A percentile compares a stretch with the other conserved stretches of the same genome.
phyloP scores from a whole-genome alignment of 1,284 basidiomycete species.

The Entoloma clypeatum region DNA sequence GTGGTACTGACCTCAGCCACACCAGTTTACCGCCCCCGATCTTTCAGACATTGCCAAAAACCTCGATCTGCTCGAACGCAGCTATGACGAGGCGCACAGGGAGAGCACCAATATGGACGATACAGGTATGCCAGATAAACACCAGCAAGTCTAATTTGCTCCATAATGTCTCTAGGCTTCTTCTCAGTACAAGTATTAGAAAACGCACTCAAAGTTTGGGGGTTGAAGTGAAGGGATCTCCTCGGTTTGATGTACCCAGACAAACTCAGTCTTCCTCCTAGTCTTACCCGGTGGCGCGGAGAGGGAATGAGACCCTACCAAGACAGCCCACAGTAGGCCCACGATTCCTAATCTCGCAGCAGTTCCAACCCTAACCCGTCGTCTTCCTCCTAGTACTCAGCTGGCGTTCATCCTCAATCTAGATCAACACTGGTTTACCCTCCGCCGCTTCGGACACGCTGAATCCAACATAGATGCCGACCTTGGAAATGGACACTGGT shows the following conservation, averaged over 20 bases:
- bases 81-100: conserved; percentile 45
- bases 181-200: conserved; percentile 85
- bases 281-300: conserved; percentile 80
- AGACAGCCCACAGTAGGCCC: conserved; percentile 69
- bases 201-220: conserved; percentile 80
- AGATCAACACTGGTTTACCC: conserved; percentile 84
- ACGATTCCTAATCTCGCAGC: conserved; percentile 6
- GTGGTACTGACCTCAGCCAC: conserved; percentile 5
- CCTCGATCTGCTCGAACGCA: conserved; percentile 62
- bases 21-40: conserved; percentile 81
- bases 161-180: conserved; percentile 58
- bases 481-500: conserved; percentile 71
- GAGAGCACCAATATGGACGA: conserved; percentile 85
- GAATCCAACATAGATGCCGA: conserved; percentile 39
- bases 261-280: conserved; percentile 23
- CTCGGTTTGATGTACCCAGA: conserved; percentile 10
- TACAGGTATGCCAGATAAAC: conserved; percentile 57
- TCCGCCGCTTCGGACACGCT: conserved; percentile 74
- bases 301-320: conserved; percentile 79
- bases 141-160: too few species aligned
- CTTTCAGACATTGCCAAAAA: conserved; percentile 76
- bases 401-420: conserved; percentile 88
- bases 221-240: conserved; percentile 56
- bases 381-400: conserved; percentile 54
- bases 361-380: conserved; percentile 7